A percentile compares a stretch with the other conserved stretches of the same genome.
phyloP scores from a whole-genome alignment of 805 yeast genomes.

The Candida alai region DNA sequence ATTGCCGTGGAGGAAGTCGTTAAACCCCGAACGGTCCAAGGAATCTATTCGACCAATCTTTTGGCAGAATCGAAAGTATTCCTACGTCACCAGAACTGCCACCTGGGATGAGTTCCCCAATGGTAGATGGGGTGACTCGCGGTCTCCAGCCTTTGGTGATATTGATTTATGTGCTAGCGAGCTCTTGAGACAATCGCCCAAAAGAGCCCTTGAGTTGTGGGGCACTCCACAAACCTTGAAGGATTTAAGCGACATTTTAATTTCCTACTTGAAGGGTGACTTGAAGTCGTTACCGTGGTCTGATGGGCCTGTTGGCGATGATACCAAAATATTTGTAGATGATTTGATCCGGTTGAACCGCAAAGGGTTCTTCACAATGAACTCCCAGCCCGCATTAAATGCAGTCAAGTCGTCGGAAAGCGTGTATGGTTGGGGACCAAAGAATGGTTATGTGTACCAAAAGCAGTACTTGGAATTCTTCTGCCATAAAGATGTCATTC shows the following conservation, averaged over 20 bases:
- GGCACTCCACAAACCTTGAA: conserved; percentile 62
- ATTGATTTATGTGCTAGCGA: conserved; percentile 78
- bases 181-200: conserved; percentile 76
- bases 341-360: conserved; percentile 62
- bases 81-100: conserved; percentile 84
- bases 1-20: conserved; percentile 89
- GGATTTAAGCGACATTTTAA: conserved; percentile 63
- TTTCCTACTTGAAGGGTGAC: conserved; percentile 67
- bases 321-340: conserved; percentile 58
- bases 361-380: conserved; percentile 73
- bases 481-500: conserved; percentile 55
- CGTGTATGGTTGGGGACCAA: conserved; percentile 93
- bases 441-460: conserved; percentile 88
- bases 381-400: conserved; percentile 92
- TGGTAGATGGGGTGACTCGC: conserved; percentile 97
- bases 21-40: conserved; percentile 72
- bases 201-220: conserved; percentile 83
- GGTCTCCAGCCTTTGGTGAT: conserved; percentile 96
- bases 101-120: conserved; percentile 98
- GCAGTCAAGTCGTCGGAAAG: conserved; percentile 70
- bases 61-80: conserved; percentile 91
- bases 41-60: conserved; percentile 91
- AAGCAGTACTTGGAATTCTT: conserved; percentile 89
- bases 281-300: conserved; percentile 87
- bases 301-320: conserved; percentile 81